Conservation (phyloP, 192 early-diverging fungal genomes). For the Podila horticola region DNA sequence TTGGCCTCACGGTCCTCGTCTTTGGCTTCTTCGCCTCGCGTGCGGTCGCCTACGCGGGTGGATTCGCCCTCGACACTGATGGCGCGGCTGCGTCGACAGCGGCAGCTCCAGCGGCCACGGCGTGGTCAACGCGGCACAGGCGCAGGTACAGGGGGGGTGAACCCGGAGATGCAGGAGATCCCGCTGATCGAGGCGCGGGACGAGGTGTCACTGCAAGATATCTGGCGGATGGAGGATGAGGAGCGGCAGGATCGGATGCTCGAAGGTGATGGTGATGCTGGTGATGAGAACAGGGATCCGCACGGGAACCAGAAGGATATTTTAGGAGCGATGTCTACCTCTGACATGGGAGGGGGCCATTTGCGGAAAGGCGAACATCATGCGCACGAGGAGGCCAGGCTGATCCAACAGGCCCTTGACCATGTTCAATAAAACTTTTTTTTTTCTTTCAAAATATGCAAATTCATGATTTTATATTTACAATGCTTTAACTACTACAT, state of each 20-base stretch:
- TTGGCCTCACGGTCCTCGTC: conserved; percentile 11
- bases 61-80: neutral
- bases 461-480: too few species aligned
- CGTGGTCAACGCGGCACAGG: too few species aligned
- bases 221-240: conserved; percentile 48
- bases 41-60: neutral
- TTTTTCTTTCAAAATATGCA: too few species aligned
- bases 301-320: neutral
- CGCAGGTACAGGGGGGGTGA: neutral
- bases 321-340: too few species aligned
- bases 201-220: conserved; percentile 40
- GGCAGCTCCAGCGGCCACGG: neutral
- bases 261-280: neutral
- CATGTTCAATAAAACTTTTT: neutral
- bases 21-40: neutral
- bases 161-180: conserved; percentile 11
- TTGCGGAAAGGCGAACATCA: conserved; percentile 28
- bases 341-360: conserved; percentile 6
- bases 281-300: neutral
- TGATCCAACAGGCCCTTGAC: conserved; percentile 20
- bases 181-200: conserved; percentile 31
- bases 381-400: conserved; percentile 29
- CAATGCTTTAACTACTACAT: neutral
- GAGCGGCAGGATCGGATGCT: conserved; percentile 31
- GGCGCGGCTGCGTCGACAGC: neutral